These are phyloP conservation scores for Ambrosia artemisiifolia DNA, from an alignment of 129 eudicot genomes.

Conservation along the genomic window DNA sequence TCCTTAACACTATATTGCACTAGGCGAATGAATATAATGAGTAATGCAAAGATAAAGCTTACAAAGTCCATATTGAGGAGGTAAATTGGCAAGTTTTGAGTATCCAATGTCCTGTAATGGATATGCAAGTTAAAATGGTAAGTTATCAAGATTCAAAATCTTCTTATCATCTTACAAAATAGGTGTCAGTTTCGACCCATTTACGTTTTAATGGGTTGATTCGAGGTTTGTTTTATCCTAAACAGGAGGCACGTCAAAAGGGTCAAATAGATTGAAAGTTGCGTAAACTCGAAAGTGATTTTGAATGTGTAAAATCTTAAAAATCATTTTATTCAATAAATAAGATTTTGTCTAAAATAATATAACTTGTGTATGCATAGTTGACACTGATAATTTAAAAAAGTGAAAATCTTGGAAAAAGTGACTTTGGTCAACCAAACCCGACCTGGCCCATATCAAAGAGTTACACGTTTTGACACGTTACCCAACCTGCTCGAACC, in stretches of 20 bases:
- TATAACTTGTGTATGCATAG: neutral
- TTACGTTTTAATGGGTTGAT: neutral
- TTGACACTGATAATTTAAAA: neutral
- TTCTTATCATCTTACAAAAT: neutral
- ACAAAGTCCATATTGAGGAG: conserved; percentile 78
- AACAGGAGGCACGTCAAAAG: neutral
- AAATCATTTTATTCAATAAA: neutral
- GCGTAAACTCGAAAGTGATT: neutral
- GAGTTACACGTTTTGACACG: neutral
- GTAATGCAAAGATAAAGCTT: conserved; percentile 31
- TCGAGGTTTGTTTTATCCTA: neutral
- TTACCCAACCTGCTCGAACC: neutral
- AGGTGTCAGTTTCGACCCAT: neutral
- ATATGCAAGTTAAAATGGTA: conserved; percentile 7
- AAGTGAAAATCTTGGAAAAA: neutral
- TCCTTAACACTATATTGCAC: neutral
- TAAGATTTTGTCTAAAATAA: neutral
- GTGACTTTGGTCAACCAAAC: neutral
- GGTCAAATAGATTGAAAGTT: neutral
- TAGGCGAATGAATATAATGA: neutral
- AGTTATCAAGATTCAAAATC: conserved; percentile 8
- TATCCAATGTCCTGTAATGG: conserved; percentile 64
- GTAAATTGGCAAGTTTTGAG: conserved; percentile 69
- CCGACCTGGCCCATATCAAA: neutral
- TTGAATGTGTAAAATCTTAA: neutral